A percentile compares a stretch with the other conserved stretches of the same genome.
Evolutionary conservation across 192 early-diverging fungal genomes (phyloP).

Genomic region (Rhizophagus sp.): DNA sequence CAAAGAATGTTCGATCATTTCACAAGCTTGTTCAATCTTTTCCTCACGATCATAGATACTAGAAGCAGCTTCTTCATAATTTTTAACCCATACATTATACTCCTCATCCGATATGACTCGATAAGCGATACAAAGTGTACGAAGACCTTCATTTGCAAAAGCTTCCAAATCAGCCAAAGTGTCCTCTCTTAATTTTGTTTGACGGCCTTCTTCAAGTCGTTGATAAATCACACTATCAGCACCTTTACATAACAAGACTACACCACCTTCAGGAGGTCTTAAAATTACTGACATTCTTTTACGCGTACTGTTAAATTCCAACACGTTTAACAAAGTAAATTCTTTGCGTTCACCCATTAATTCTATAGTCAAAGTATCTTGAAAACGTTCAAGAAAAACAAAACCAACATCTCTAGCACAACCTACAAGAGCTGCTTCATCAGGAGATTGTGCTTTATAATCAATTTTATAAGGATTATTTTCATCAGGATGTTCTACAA

Average conservation of each 20-base stretch:
- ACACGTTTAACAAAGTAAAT: slow-evolving; percentile 67
- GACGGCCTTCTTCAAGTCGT: slow-evolving; percentile 65
- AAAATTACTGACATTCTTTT: slow-evolving; percentile 97
- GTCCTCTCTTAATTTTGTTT: slow-evolving; percentile 65
- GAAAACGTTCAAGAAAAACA: slow-evolving; percentile 73
- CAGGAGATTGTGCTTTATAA: slow-evolving; percentile 93
- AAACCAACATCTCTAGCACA: slow-evolving; percentile 87
- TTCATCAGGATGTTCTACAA: slow-evolving; percentile 60
- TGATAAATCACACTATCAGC: slow-evolving; percentile 94
- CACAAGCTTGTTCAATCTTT: slow-evolving; percentile 75
- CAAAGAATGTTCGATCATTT: slow-evolving; percentile 77
- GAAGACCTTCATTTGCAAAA: slow-evolving; percentile 83
- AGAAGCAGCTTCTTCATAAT: slow-evolving; percentile 73
- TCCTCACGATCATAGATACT: slow-evolving; percentile 80
- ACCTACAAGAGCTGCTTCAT: slow-evolving; percentile 90
- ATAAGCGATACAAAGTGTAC: slow-evolving; percentile 87
- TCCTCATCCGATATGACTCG: slow-evolving; percentile 69
- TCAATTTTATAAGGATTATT: slow-evolving; percentile 55
- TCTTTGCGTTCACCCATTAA: slow-evolving; percentile 71
- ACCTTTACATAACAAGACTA: slow-evolving; percentile 90
- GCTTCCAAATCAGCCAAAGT: slow-evolving; percentile 78
- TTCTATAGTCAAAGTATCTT: slow-evolving; percentile 65
- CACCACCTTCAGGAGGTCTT: slow-evolving; percentile 66
- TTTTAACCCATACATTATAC: slow-evolving; percentile 68
- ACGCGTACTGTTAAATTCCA: slow-evolving; percentile 93